Percentiles rank a stretch among this genome's conserved stretches.
Conservation (phyloP, 495 filamentous ascomycete genomes). For the Arthonia radiata region DNA sequence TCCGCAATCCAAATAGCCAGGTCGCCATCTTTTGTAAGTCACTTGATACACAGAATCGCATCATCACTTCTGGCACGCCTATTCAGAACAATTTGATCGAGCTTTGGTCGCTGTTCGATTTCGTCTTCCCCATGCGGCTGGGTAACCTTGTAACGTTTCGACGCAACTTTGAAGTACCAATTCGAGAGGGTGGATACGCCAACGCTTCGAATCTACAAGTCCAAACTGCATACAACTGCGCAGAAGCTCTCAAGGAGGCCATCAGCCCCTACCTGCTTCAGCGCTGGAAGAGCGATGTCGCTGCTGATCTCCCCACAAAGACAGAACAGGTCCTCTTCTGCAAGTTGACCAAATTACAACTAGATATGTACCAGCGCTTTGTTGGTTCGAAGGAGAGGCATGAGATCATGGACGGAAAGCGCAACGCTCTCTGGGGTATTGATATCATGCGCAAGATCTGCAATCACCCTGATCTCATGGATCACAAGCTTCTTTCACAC, state of each 20-base stretch:
- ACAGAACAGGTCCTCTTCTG: slow-evolving; percentile 89
- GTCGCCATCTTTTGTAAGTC: slow-evolving; percentile 89
- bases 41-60: slow-evolving; percentile 58
- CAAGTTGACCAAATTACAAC: slow-evolving; percentile 56
- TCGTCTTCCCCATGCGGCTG: slow-evolving; percentile 83
- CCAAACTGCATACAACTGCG: slow-evolving; percentile 72
- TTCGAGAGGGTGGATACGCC: slow-evolving; percentile 73
- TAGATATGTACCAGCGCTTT: slow-evolving; percentile 52
- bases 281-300: slow-evolving; percentile 79
- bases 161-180: slow-evolving; percentile 74
- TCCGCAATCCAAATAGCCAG: slow-evolving; percentile 76
- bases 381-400: slow-evolving; percentile 63
- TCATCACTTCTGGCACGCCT: slow-evolving; percentile 87
- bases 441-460: slow-evolving; percentile 88
- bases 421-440: slow-evolving; percentile 67
- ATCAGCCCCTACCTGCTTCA: slow-evolving; percentile 88
- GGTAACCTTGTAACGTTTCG: slow-evolving; percentile 78
- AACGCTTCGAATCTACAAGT: slow-evolving; percentile 83
- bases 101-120: slow-evolving; percentile 92
- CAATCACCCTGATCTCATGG: slow-evolving; percentile 76
- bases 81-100: slow-evolving; percentile 97
- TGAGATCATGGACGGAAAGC: slow-evolving; percentile 42
- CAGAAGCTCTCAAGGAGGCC: slow-evolving; percentile 68
- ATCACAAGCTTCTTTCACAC: slow-evolving; percentile 32
- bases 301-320: slow-evolving; percentile 79